A percentile compares a stretch with the other conserved stretches of the same genome.
phyloP scores from a whole-genome alignment of 257 asterid species.

The Solanum appendiculatum region DNA sequence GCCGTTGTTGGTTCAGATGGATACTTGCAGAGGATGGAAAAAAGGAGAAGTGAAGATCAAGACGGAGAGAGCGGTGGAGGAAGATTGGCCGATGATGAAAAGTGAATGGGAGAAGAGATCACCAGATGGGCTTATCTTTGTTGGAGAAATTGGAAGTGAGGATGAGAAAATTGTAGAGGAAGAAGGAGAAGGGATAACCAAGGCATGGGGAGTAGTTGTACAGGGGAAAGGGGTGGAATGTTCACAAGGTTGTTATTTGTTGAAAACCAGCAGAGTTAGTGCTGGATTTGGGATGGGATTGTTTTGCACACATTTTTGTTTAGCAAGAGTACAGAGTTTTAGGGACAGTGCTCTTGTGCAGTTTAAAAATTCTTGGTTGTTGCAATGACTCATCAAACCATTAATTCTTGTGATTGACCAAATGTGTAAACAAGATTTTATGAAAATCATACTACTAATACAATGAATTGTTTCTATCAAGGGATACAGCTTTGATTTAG shows the following conservation, averaged over 20 bases:
- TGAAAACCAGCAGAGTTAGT: constrained; percentile 57
- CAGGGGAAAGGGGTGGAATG: constrained; percentile 52
- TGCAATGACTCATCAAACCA: constrained; percentile 6
- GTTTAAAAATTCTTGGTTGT: constrained; percentile 49
- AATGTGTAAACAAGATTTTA: neutral
- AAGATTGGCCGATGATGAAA: constrained; percentile 33
- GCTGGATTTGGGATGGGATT: constrained; percentile 61
- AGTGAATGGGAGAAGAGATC: constrained; percentile 33
- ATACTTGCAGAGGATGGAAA: constrained; percentile 7
- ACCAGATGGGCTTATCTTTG: constrained; percentile 63
- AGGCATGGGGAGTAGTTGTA: constrained; percentile 68
- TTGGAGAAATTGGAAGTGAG: constrained; percentile 33
- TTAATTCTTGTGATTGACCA: neutral
- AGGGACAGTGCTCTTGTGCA: constrained; percentile 48
- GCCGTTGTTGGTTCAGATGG: constrained; percentile 50
- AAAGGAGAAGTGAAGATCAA: constrained; percentile 8
- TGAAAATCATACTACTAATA: neutral
- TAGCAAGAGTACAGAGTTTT: constrained; percentile 50
- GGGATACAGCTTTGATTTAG: neutral
- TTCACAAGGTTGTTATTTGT: constrained; percentile 58
- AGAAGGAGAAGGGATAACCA: constrained; percentile 13
- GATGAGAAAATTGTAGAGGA: neutral
- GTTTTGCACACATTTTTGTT: constrained; percentile 64
- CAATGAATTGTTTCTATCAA: neutral
- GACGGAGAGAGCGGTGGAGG: constrained; percentile 33